These are phyloP conservation scores for Gomphus sp. DNA, from an alignment of 1,284 basidiomycete genomes.

Conservation along the genomic window DNA sequence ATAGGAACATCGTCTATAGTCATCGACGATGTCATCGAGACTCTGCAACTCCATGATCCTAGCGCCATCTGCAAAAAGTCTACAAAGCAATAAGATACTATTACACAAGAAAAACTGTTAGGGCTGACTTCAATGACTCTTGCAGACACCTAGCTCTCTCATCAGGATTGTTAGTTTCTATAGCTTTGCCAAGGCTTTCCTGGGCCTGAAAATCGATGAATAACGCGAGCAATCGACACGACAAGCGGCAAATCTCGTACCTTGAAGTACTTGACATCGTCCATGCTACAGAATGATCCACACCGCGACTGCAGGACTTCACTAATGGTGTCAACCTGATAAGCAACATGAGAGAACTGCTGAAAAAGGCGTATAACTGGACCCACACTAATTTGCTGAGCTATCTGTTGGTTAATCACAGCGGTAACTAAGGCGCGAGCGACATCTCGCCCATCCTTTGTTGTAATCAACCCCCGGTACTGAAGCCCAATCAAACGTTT, in stretches of 20 bases:
- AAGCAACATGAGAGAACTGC: constrained; percentile 12
- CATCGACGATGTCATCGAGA: constrained; percentile 74
- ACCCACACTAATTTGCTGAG: constrained; percentile 86
- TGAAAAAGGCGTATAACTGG: not conserved
- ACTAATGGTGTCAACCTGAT: constrained; percentile 89
- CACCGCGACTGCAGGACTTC: constrained; percentile 91
- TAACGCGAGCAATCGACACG: not conserved
- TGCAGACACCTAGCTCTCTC: constrained; percentile 71
- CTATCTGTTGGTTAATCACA: constrained; percentile 96
- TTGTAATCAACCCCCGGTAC: constrained; percentile 70
- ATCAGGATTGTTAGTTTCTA: constrained; percentile 63
- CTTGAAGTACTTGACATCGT: constrained; percentile 98
- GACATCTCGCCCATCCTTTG: constrained; percentile 71
- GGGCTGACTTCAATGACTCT: constrained; percentile 68
- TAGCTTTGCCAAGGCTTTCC: constrained; percentile 87
- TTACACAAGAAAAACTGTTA: not conserved
- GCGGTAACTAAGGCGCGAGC: constrained; percentile 89
- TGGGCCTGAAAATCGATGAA: constrained; percentile 54
- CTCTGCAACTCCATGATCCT: constrained; percentile 79
- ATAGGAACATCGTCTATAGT: constrained; percentile 80
- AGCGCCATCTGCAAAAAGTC: constrained; percentile 83
- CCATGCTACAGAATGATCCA: constrained; percentile 95
- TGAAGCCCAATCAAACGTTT: constrained; percentile 60
- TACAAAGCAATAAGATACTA: constrained; percentile 21
- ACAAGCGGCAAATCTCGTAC: constrained; percentile 25